Evolutionary conservation across 768 basidiomycete genomes (phyloP).

Genomic region (Clitopilus passeckerianus): DNA sequence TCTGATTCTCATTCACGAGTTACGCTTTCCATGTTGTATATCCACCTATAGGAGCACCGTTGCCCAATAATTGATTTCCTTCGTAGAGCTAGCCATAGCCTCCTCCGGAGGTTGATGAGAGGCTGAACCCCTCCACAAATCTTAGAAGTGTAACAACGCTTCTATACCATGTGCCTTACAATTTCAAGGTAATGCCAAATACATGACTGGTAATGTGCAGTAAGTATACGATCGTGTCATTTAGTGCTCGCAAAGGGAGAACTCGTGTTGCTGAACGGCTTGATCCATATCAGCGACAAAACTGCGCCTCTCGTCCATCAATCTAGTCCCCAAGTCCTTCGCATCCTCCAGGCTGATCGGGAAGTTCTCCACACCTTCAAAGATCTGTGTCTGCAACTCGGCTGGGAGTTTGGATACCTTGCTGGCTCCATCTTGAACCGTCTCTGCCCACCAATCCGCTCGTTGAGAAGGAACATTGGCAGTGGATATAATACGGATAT

Average conservation of each 20-base stretch:
- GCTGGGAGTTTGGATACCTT: too few relatives aligned
- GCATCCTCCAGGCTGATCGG: constrained; percentile 24
- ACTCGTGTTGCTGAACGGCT: constrained; percentile 6
- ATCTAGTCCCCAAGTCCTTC: constrained; percentile 17
- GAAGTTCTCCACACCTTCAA: constrained; percentile 13
- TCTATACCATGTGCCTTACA: too few relatives aligned
- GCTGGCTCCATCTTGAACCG: too few relatives aligned
- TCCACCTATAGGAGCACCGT: background rate
- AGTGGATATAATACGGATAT: constrained; percentile 6
- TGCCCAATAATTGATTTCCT: background rate
- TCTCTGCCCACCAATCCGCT: constrained; percentile 21
- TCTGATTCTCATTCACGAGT: background rate
- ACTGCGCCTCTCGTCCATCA: constrained; percentile 27
- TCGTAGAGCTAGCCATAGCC: background rate
- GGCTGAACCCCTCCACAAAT: too few relatives aligned
- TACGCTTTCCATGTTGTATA: constrained; percentile 8
- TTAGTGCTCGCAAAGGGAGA: constrained; percentile 23
- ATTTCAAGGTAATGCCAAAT: too few relatives aligned
- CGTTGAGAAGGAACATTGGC: constrained; percentile 6
- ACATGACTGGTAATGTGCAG: too few relatives aligned
- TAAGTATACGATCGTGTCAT: too few relatives aligned
- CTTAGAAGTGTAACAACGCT: too few relatives aligned
- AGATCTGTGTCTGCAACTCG: too few relatives aligned
- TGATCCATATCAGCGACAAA: constrained; percentile 14
- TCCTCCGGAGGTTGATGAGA: too few relatives aligned